Conservation (phyloP, 176 grass and related monocot genomes). For the Typha latifolia region DNA sequence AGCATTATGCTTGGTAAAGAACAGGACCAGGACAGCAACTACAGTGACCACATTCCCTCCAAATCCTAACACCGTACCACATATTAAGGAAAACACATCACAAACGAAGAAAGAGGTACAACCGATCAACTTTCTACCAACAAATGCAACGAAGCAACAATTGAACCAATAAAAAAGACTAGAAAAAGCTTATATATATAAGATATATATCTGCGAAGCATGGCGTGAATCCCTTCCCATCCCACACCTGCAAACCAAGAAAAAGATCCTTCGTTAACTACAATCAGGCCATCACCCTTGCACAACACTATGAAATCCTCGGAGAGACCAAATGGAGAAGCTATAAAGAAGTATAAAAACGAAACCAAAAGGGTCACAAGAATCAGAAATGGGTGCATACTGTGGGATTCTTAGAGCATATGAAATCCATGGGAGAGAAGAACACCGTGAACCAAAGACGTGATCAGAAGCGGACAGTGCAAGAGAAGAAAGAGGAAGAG, state of each 20-base stretch:
- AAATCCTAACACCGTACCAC: constrained; percentile 54
- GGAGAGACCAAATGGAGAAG: no score
- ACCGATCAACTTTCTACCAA: not conserved
- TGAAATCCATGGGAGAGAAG: constrained; percentile 34
- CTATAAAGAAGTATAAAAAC: not conserved
- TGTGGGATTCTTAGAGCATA: constrained; percentile 37
- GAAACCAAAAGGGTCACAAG: not conserved
- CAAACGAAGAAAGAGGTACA: not conserved
- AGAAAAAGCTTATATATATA: no score
- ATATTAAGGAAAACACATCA: constrained; percentile 11
- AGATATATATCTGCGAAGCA: constrained; percentile 96
- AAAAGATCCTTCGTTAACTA: not conserved
- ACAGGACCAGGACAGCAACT: constrained; percentile 25
- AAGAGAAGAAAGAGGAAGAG: not conserved
- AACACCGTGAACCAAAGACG: not conserved
- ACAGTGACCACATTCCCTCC: constrained; percentile 39
- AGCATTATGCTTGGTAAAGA: constrained; percentile 20
- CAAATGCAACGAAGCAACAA: not conserved
- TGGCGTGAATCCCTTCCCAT: constrained; percentile 47
- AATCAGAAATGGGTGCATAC: constrained; percentile 13
- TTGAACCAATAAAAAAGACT: not conserved
- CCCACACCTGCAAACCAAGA: constrained; percentile 50
- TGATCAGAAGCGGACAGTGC: not conserved
- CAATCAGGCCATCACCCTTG: not conserved
- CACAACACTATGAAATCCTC: no score